A percentile compares a stretch with the other conserved stretches of the same genome.
phyloP scores from a whole-genome alignment of 2,329 filamentous ascomycete genomes.

The Colletotrichum horii region DNA sequence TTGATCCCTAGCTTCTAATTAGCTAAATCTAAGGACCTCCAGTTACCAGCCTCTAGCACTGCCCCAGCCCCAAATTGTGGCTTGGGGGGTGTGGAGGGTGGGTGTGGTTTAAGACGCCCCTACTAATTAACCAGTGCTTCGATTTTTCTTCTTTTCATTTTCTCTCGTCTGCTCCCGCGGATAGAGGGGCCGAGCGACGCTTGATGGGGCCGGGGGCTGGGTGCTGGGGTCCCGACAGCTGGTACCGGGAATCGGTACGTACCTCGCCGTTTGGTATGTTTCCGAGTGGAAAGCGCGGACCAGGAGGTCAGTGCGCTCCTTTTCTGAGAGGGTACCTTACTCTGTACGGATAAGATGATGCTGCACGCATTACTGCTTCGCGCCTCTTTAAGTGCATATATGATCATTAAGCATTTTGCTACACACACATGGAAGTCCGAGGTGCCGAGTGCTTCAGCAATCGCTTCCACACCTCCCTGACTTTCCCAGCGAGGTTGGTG shows the following conservation, averaged over 20 bases:
- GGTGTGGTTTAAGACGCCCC: too few species aligned
- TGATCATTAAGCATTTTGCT: background rate
- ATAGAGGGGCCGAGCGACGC: background rate
- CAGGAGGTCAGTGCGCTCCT: background rate
- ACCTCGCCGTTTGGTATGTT: background rate
- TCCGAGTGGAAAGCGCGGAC: background rate
- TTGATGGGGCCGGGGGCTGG: background rate
- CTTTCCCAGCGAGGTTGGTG: background rate
- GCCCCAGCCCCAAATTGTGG: too few species aligned
- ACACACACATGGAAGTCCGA: background rate
- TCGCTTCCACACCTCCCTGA: background rate
- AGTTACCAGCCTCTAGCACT: too few species aligned
- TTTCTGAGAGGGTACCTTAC: too few species aligned
- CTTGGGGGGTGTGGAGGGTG: too few species aligned
- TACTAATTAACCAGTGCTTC: background rate
- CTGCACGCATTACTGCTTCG: too few species aligned
- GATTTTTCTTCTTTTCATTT: background rate
- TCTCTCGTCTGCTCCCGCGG: slow-evolving; percentile 7
- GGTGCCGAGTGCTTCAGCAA: background rate
- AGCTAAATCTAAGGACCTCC: too few species aligned
- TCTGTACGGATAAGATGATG: too few species aligned
- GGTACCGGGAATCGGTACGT: background rate
- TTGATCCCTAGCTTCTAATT: too few species aligned
- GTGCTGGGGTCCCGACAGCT: background rate
- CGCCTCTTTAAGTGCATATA: too few species aligned